These are phyloP conservation scores for Podaxis rugospora DNA, from an alignment of 768 basidiomycete species.

Conservation along the genomic window DNA sequence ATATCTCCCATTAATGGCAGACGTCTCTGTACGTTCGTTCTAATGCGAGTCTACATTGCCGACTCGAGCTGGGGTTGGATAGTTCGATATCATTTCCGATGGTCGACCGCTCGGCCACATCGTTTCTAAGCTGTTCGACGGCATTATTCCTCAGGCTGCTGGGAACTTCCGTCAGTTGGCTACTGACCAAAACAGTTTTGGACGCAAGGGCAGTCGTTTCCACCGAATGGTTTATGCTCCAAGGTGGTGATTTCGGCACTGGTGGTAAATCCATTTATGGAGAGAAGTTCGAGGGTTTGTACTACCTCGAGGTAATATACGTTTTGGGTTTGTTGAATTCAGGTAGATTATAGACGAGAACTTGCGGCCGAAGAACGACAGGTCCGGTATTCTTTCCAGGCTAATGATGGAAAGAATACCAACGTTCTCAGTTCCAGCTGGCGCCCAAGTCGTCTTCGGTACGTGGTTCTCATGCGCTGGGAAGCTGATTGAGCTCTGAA, in stretches of 20 bases:
- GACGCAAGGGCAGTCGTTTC: conserved; percentile 68
- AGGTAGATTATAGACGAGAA: conserved; percentile 64
- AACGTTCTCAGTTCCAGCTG: conserved; percentile 79
- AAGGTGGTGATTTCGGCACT: conserved; percentile 88
- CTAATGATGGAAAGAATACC: conserved; percentile 76
- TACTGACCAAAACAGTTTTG: conserved; percentile 67
- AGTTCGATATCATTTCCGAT: conserved; percentile 67
- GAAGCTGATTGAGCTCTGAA: conserved; percentile 7
- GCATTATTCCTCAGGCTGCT: conserved; percentile 68
- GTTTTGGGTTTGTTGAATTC: background rate
- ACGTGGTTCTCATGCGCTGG: conserved; percentile 7
- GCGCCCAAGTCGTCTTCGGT: conserved; percentile 86
- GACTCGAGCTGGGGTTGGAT: background rate
- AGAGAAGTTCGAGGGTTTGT: conserved; percentile 55
- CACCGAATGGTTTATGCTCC: conserved; percentile 89
- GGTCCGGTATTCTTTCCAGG: conserved; percentile 70
- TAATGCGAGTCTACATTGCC: background rate
- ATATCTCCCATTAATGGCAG: background rate
- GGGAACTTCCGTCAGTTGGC: conserved; percentile 87
- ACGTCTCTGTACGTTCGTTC: conserved; percentile 9
- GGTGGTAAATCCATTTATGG: conserved; percentile 82
- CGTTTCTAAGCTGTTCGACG: conserved; percentile 83
- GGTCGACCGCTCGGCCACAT: conserved; percentile 45
- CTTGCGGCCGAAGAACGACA: conserved; percentile 69
- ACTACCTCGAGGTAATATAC: background rate